phyloP scores from a whole-genome alignment of 164 flowering plant species.

The Cinnamomum chago region DNA sequence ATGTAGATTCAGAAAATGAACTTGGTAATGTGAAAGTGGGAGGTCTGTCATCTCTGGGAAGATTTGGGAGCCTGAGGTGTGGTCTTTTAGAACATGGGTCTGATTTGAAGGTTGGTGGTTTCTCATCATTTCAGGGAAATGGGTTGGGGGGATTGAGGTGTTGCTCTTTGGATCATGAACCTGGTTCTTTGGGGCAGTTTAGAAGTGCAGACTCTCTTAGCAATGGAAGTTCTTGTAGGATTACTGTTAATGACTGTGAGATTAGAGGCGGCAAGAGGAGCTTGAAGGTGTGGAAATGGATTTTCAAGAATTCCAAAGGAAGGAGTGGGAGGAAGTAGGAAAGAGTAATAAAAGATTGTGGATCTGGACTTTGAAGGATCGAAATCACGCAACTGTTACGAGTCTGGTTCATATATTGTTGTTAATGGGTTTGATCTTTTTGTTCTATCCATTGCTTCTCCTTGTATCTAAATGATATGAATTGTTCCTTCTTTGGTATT shows the following conservation, averaged over 20 bases:
- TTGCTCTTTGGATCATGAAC: constrained; percentile 13
- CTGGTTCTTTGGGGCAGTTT: constrained; percentile 7
- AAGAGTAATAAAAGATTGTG: neutral
- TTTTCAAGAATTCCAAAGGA: constrained; percentile 30
- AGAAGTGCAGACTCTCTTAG: constrained; percentile 12
- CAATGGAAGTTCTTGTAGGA: constrained; percentile 46
- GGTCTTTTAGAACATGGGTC: neutral
- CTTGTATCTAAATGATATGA: neutral
- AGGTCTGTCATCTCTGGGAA: neutral
- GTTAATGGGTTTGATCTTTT: neutral
- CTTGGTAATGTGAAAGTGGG: neutral
- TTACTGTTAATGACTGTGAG: constrained; percentile 36
- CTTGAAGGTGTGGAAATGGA: constrained; percentile 61
- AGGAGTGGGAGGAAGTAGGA: constrained; percentile 19
- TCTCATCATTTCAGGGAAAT: neutral
- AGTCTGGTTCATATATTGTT: neutral
- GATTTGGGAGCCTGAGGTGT: neutral
- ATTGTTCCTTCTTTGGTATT: too few species aligned
- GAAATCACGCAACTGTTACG: neutral
- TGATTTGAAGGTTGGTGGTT: neutral
- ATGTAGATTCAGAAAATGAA: neutral
- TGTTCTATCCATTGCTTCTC: neutral
- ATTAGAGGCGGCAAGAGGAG: constrained; percentile 38
- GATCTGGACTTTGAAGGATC: neutral
- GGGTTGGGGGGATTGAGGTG: constrained; percentile 1